Conservation (phyloP, 441 rosid species). For the Populus trichocarpa region DNA sequence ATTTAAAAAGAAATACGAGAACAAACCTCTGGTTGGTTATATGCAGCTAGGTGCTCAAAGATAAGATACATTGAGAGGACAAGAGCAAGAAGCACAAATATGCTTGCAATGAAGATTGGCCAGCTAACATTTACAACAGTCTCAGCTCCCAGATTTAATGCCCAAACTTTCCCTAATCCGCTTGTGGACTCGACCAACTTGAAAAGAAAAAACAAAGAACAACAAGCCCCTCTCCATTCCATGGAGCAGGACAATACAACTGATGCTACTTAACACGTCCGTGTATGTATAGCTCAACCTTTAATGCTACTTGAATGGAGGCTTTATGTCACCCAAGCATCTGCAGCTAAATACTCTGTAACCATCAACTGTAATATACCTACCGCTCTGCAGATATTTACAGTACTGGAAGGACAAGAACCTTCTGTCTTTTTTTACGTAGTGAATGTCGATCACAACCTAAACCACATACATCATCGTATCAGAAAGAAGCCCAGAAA, state of each 20-base stretch:
- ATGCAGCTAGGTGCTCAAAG: slow-evolving; percentile 84
- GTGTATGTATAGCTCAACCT: neutral
- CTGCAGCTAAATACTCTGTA: neutral
- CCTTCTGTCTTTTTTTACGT: neutral
- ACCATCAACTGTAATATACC: neutral
- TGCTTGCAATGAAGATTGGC: slow-evolving; percentile 84
- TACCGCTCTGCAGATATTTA: neutral
- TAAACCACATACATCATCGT: neutral
- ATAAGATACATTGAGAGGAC: slow-evolving; percentile 82
- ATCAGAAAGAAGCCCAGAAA: neutral
- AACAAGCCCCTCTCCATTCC: slow-evolving; percentile 61
- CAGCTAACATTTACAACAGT: slow-evolving; percentile 46
- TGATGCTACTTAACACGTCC: slow-evolving; percentile 9
- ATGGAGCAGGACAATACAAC: slow-evolving; percentile 25
- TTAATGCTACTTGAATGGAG: neutral
- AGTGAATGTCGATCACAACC: neutral
- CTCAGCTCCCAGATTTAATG: slow-evolving; percentile 35
- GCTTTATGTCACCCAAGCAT: slow-evolving; percentile 4
- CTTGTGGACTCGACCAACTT: slow-evolving; percentile 56
- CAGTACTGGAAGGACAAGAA: neutral
- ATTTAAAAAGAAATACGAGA: neutral
- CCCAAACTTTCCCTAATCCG: slow-evolving; percentile 41
- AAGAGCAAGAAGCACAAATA: slow-evolving; percentile 75
- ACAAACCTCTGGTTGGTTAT: slow-evolving; percentile 93
- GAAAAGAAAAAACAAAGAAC: slow-evolving; percentile 46